Base-by-base conservation (phyloP, 352 stramenopile species). In the Pythium pyrilobum region DNA sequence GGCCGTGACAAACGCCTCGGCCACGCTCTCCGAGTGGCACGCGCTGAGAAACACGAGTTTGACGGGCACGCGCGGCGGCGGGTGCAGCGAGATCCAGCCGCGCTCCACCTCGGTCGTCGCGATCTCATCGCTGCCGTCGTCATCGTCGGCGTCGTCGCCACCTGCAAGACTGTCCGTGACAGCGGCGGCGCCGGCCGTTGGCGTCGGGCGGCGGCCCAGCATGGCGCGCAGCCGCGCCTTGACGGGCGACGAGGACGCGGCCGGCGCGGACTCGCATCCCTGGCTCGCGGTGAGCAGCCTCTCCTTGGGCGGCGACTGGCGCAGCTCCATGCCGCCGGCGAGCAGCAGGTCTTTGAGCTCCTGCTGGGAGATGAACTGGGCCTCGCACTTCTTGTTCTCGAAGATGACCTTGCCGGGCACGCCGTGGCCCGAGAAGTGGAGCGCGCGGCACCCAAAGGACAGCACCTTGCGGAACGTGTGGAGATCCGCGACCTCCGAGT, bases 41-140 rank as follows among this genome's bases (percentile, higher is more conserved):
- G 89, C 85, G 62, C 80, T 96, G 36, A 97, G 77, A 43, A 97
- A 93, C 28, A 96, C 88, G 40, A 97, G 70, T 49, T 89, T 65
- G 53, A 91, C 74, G 0, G 77, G 74, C 12, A 74, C 67, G 27
- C 59, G 69, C 1, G 74, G 71, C 23, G 62, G 66, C 13, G 66
- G 67, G 27, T 81, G 70, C 2, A 72, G 37, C 1, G 67, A 56
- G 37, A 77, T 67, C 69, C 66, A 78, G 0, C 60, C 74, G 25
- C 46, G 57, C 58, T 88, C 77, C 20, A 84, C 59, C n/a, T 81
- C 61, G 42, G 69, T 71, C 41, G 69, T 71, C 8, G 45, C 31
- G 15, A 64, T 66, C 24, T 61, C 45, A 2, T 56, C 31, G 18
- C 34, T 25, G 6, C 34, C 49, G n/a, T 49, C 43, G 23, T 53